Evolutionary conservation across 2,329 filamentous ascomycete species (phyloP).

Genomic region (Trichoderma sp.): DNA sequence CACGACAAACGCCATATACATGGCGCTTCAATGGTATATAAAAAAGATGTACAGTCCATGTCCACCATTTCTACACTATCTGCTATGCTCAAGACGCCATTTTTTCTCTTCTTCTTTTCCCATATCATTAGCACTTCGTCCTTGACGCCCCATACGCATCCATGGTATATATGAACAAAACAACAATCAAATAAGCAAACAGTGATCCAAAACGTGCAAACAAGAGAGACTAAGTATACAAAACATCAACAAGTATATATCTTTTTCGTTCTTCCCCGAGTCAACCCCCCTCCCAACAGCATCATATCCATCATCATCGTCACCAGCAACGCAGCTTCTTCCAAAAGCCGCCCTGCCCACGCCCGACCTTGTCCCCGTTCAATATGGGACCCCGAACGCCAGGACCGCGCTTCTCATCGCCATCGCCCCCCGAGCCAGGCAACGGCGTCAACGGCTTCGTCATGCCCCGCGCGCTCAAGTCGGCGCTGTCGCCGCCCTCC

Average conservation of each 20-base stretch:
- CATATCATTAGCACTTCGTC: conserved; percentile 11
- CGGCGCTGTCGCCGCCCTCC: conserved; percentile 47
- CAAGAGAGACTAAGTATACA: neutral
- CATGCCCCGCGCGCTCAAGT: conserved; percentile 54
- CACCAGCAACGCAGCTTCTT: conserved; percentile 59
- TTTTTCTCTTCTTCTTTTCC: conserved; percentile 6
- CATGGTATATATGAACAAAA: conserved; percentile 28
- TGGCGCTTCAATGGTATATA: conserved; percentile 2
- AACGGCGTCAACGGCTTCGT: conserved; percentile 61
- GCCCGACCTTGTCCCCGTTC: conserved; percentile 47
- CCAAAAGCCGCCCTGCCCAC: conserved; percentile 54
- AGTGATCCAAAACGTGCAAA: neutral
- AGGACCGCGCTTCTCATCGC: conserved; percentile 50
- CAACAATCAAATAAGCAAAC: conserved; percentile 16
- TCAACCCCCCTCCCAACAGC: neutral
- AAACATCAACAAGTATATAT: neutral
- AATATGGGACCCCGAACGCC: conserved; percentile 48
- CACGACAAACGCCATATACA: neutral
- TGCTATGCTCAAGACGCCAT: conserved; percentile 6
- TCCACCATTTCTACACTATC: neutral
- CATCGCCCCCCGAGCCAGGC: conserved; percentile 42
- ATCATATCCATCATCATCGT: conserved; percentile 23
- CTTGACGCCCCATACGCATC: conserved; percentile 23
- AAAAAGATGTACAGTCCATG: neutral
- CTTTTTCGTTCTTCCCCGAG: neutral